Base-by-base conservation (phyloP, 352 stramenopile genomes). In the Phytophthora tubulina region DNA sequence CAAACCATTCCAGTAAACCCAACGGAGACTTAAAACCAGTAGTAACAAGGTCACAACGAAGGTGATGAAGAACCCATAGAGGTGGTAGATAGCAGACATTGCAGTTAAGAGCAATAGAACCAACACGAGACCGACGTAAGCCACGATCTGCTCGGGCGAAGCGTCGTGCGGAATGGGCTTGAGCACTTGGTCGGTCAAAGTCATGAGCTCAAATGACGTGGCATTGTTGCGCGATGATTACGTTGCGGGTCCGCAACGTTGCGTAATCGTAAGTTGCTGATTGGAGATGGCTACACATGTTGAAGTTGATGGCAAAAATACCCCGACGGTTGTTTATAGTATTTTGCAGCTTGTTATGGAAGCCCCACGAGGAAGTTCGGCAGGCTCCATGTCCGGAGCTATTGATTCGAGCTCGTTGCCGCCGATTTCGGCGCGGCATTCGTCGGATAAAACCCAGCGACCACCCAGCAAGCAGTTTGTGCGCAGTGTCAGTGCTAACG, bases 1-100 rank as follows among this genome's bases (percentile, higher is more conserved):
- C 36, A 86, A 71, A 15, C 73, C 85, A 45, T 94, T 86, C 67
- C 70, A 88, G 49, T 93, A 79, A 10, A 93, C 51, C 85, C 85
- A 94, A 32, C 85, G 83, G 30, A 77, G 60, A 3, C 5, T 31
- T 0, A 77, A 21, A 45, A 80, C 31, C 4, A 62, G 42, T n/a
- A 82, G 68, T 5, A 75, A 27, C 0, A 75, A 54, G 14, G 54
- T 67, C 3, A 75, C 44, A 0, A 83, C 9, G 1, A 51, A 31
- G 10, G 72, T 62, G 5, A 52, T 57, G 11, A 74, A 42, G 1
- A 51, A 56, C 0, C 80, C 81, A n/a, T 78, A 84, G 4, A 75
- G 6, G n/a, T 67, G 39, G 30, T 80, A 73, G 10, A 83, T 35
- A 1, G 52, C 36, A 5, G 9, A 55, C 2, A 86, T 3, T 0